Evolutionary conservation across 176 grass and related monocot species (phyloP).

Genomic region (Pontederia paniculata): DNA sequence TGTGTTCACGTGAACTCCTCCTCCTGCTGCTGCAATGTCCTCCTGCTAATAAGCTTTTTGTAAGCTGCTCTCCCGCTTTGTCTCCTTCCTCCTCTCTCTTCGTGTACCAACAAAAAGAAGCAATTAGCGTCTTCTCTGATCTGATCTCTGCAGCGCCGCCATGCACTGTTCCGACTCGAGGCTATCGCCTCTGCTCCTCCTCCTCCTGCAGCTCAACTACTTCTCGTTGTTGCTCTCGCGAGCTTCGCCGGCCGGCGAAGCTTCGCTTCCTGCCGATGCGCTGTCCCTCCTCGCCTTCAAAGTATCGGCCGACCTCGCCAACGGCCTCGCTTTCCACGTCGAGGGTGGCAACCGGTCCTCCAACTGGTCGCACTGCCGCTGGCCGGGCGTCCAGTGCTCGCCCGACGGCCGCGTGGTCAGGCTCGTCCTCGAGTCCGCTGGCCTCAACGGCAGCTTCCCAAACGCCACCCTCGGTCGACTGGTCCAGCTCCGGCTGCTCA

Average conservation of each 20-base stretch:
- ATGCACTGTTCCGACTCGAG: too few relatives aligned
- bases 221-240: background rate
- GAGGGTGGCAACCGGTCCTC: background rate
- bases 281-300: constrained; percentile 43
- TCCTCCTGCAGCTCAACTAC: background rate
- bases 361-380: constrained; percentile 24
- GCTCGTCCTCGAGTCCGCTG: constrained; percentile 49
- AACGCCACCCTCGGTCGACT: constrained; percentile 33
- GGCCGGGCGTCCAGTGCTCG: constrained; percentile 38
- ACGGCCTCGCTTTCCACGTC: constrained; percentile 26
- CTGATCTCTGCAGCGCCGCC: too few relatives aligned
- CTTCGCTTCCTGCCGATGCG: constrained; percentile 2
- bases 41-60: too few relatives aligned
- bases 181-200: background rate
- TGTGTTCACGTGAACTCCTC: too few relatives aligned
- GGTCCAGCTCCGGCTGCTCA: constrained; percentile 57
- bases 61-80: too few relatives aligned
- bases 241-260: background rate
- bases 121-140: too few relatives aligned
- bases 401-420: constrained; percentile 27
- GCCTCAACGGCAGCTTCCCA: constrained; percentile 57
- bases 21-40: too few relatives aligned
- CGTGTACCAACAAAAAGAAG: background rate
- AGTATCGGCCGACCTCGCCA: constrained; percentile 42
- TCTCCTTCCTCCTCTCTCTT: background rate